These are phyloP conservation scores for Penicillium aurantiogriseum DNA, from an alignment of 2,329 filamentous ascomycete genomes.

Conservation along the genomic window DNA sequence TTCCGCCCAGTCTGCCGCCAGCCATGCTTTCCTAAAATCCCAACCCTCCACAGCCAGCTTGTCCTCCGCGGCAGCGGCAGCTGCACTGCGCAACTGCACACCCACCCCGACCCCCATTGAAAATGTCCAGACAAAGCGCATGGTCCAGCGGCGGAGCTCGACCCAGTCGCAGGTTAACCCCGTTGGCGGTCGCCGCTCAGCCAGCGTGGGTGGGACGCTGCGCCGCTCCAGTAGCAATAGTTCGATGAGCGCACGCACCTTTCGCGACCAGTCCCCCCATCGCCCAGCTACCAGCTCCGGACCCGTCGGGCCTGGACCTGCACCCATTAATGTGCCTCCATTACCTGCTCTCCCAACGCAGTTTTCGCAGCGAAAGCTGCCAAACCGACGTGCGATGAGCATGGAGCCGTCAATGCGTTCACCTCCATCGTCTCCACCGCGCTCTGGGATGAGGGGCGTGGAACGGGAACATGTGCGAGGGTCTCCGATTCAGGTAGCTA, in stretches of 20 bases:
- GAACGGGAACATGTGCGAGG: conserved; percentile 32
- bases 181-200: conserved; percentile 42
- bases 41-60: conserved; percentile 64
- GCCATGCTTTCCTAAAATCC: conserved; percentile 73
- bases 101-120: conserved; percentile 76
- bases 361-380: conserved; percentile 32
- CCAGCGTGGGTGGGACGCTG: conserved; percentile 46
- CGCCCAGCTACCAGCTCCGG: conserved; percentile 46
- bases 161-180: conserved; percentile 63
- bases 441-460: conserved; percentile 38
- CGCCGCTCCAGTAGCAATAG: conserved; percentile 67
- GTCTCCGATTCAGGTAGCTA: conserved; percentile 16
- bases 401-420: conserved; percentile 51
- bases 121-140: conserved; percentile 85
- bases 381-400: conserved; percentile 50
- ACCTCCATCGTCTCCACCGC: conserved; percentile 43
- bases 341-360: conserved; percentile 69
- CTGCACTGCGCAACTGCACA: conserved; percentile 75
- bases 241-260: conserved; percentile 87
- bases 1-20: conserved; percentile 75
- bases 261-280: conserved; percentile 70
- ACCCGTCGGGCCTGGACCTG: conserved; percentile 43
- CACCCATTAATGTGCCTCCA: conserved; percentile 58
- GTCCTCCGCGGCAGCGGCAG: conserved; percentile 81
- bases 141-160: conserved; percentile 69